phyloP scores from a whole-genome alignment of 2,329 filamentous ascomycete species.

The Karstenula rhodostoma region DNA sequence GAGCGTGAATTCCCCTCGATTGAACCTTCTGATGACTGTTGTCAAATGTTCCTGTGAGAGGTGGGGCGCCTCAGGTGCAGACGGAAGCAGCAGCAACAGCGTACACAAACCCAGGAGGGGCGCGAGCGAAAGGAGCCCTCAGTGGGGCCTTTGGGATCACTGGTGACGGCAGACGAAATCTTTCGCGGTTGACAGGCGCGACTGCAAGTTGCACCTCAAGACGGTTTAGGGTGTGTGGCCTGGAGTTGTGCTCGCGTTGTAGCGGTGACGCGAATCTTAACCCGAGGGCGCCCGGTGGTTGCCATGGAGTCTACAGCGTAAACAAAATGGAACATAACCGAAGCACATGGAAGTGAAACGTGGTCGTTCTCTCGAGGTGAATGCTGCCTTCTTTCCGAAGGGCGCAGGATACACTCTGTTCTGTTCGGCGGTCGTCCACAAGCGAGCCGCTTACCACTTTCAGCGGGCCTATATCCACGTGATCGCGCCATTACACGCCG shows the following conservation, averaged over 20 bases:
- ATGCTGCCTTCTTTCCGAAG: constrained; percentile 26
- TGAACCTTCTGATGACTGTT: not conserved
- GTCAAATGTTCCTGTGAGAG: not conserved
- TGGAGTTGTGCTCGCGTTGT: constrained; percentile 24
- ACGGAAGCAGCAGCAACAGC: constrained; percentile 3
- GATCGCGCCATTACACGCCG: constrained; percentile 30
- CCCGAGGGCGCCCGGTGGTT: constrained; percentile 30
- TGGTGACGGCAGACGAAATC: not conserved
- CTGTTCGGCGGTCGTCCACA: constrained; percentile 14
- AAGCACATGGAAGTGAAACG: constrained; percentile 43
- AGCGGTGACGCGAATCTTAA: constrained; percentile 30
- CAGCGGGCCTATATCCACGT: constrained; percentile 28
- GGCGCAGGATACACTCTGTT: constrained; percentile 23
- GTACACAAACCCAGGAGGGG: not conserved
- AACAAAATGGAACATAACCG: constrained; percentile 39
- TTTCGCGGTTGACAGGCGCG: not conserved
- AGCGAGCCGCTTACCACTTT: constrained; percentile 31
- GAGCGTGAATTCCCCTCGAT: not conserved
- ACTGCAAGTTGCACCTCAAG: constrained; percentile 10
- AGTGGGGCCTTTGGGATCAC: not conserved
- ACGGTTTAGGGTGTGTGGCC: constrained; percentile 22
- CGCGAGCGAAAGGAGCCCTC: not conserved
- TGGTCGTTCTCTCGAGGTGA: constrained; percentile 18
- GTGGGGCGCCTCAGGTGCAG: not conserved
- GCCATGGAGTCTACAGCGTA: constrained; percentile 34